Evolutionary conservation across 768 basidiomycete genomes (phyloP), one percentile per base, ranked within the genome.

Genomic region (Phylloporus rhodoxanthus): DNA sequence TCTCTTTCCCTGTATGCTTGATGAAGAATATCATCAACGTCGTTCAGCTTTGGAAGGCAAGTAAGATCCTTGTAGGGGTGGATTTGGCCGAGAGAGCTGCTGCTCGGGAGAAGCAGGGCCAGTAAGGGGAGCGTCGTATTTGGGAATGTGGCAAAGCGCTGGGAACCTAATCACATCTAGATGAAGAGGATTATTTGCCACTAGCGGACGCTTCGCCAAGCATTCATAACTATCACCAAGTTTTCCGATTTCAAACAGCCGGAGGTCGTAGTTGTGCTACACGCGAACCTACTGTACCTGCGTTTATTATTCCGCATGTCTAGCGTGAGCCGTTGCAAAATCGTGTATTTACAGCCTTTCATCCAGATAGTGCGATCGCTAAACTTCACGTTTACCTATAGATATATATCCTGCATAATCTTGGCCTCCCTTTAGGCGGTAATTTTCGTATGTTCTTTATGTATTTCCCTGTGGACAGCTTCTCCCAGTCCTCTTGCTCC

Each of bases 1-100:
- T 79, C 25, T 83, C 80, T 32, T 74, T 75, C 56, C 86, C 83
- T 1, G 70, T 96, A 41, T 95, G 84, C 64, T 57, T 80, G 14
- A 63, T 75, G 54, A 99, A 98, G 75, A 96, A 98, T 65, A 61
- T 93, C 49, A 91, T 99, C 74, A 96, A 97, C 66, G 68, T 88
- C 29, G 93, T 99, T 7, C 96, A 99, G 68, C 80, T 97, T 50
- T 97, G 94, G 94, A 99, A 99, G 67, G 95, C 96, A 23, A 87
- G 88, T 30, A 92, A 92, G 70, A 91, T 92, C 48, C 77, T 96
- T 14, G 93, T 96, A 13, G 92, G 93, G 1, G 88, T 96, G 10
- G 93, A 96, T 63, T 71, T 96, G 41, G 89, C 88, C 38, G 91
- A 94, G 68, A 73, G 93, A 56, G 82, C 83, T 33, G 76, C 78